These are phyloP conservation scores for Beauveria sp. DNA, from an alignment of 2,329 filamentous ascomycete genomes.

Conservation along the genomic window DNA sequence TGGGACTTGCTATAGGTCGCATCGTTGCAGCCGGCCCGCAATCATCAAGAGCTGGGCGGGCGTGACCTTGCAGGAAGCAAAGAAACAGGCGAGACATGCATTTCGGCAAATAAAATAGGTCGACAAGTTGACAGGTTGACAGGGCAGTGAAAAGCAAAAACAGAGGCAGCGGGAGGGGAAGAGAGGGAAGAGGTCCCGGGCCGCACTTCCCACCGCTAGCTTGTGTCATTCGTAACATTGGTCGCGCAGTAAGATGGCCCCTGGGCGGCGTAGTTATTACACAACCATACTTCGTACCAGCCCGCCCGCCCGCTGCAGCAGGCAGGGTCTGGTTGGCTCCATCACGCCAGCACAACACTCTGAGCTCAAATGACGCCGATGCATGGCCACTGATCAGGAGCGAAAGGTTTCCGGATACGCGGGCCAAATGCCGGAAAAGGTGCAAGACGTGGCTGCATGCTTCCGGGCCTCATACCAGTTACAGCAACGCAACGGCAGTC, in stretches of 20 bases:
- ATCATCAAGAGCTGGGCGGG: neutral
- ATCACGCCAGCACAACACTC: neutral
- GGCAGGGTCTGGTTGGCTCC: neutral
- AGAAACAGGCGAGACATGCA: neutral
- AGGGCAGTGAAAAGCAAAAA: neutral
- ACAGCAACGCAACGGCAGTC: neutral
- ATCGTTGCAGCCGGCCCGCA: neutral
- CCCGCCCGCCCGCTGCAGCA: neutral
- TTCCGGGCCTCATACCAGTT: too few relatives aligned
- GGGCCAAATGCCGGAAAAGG: conserved; percentile 2
- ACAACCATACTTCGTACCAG: neutral
- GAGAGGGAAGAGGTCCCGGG: neutral
- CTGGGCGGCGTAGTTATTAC: too few relatives aligned
- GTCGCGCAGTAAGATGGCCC: neutral
- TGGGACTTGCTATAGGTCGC: neutral
- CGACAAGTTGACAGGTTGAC: neutral
- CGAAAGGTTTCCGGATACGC: neutral
- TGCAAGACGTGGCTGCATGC: conserved; percentile 2
- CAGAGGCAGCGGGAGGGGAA: neutral
- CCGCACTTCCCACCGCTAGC: conserved; percentile 4
- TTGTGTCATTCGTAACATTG: neutral
- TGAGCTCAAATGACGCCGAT: neutral
- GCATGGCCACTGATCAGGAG: neutral
- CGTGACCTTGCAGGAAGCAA: neutral
- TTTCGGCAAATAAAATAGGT: neutral